Conservation (phyloP, 2,329 filamentous ascomycete species). For the Fusarium buharicum region DNA sequence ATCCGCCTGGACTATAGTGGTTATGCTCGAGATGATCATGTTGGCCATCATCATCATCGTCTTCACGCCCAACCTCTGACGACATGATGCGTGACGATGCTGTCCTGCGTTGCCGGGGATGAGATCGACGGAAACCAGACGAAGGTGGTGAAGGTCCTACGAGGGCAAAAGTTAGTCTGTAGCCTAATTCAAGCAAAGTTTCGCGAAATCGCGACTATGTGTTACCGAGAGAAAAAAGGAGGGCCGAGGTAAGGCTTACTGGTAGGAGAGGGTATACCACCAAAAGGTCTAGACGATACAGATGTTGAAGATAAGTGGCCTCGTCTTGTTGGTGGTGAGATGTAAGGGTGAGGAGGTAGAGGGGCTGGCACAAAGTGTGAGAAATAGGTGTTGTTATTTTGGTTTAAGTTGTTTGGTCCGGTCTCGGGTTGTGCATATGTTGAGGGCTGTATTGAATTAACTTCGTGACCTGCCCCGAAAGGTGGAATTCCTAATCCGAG, state of each 20-base stretch:
- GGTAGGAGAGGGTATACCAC: constrained; percentile 36
- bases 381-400: constrained; percentile 31
- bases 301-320: constrained; percentile 28
- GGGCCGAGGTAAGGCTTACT: constrained; percentile 31
- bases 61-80: constrained; percentile 40
- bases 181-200: constrained; percentile 4
- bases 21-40: constrained; percentile 28
- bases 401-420: constrained; percentile 31
- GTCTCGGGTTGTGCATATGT: constrained; percentile 34
- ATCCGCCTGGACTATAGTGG: constrained; percentile 10
- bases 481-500: constrained; percentile 25
- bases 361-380: constrained; percentile 28
- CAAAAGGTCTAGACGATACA: constrained; percentile 31
- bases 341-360: constrained; percentile 30
- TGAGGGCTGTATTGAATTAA: constrained; percentile 38
- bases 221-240: background rate
- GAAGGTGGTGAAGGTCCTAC: constrained; percentile 39
- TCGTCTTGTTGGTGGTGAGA: constrained; percentile 29
- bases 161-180: constrained; percentile 16
- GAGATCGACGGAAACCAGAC: constrained; percentile 42
- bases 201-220: constrained; percentile 10
- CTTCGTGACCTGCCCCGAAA: constrained; percentile 33
- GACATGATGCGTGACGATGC: constrained; percentile 36
- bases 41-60: constrained; percentile 34
- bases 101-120: constrained; percentile 45